These are phyloP conservation scores for Telfairia occidentalis DNA, from an alignment of 331 rosid genomes.

Conservation along the genomic window DNA sequence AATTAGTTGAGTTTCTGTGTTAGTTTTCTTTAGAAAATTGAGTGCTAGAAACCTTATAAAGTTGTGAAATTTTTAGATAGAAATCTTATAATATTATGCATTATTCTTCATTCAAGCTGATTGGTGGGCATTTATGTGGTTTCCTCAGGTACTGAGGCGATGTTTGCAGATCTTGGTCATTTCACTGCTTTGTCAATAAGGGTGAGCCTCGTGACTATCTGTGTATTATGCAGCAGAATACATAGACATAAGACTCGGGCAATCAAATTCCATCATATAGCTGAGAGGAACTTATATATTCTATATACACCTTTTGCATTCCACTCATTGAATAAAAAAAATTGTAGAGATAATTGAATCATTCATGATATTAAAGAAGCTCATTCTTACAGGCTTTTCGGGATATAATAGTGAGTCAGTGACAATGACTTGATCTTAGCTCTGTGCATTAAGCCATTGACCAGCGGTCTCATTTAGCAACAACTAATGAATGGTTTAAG, in stretches of 20 bases:
- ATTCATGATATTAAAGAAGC: not conserved
- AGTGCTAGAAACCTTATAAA: not conserved
- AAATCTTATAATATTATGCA: not conserved
- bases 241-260: not conserved
- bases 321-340: not conserved
- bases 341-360: not conserved
- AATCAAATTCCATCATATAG: not conserved
- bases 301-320: not conserved
- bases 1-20: not conserved
- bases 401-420: not conserved
- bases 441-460: slow-evolving; percentile 3
- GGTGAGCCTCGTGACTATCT: slow-evolving; percentile 29
- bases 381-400: not conserved
- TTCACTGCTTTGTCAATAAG: slow-evolving; percentile 81
- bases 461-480: not conserved
- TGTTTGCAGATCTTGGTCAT: slow-evolving; percentile 95
- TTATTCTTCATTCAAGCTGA: not conserved
- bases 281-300: not conserved
- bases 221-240: not conserved
- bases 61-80: not conserved
- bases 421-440: not conserved
- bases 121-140: slow-evolving; percentile 2
- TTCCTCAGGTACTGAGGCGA: slow-evolving; percentile 77
- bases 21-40: not conserved
- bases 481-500: not conserved